A percentile compares a stretch with the other conserved stretches of the same genome.
phyloP scores from a whole-genome alignment of 352 stramenopile species.

The Plasmopara halstedii region DNA sequence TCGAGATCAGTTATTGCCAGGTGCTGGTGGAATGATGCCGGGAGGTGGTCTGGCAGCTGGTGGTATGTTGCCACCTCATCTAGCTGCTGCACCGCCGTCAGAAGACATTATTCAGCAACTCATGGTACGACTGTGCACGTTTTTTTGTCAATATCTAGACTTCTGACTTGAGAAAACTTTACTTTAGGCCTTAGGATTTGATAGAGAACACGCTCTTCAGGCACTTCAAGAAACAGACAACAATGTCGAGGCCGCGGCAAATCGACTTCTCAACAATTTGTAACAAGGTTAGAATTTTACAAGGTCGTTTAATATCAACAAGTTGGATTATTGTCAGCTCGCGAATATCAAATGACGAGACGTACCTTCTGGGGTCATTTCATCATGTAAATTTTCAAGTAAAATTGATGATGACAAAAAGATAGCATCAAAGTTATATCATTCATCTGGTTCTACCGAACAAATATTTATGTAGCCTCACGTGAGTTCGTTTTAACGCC shows the following conservation, averaged over 20 bases:
- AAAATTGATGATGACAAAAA: too few species aligned
- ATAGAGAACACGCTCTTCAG: slow-evolving; percentile 39
- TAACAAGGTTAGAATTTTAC: slow-evolving; percentile 16
- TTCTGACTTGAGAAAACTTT: slow-evolving; percentile 1
- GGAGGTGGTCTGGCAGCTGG: slow-evolving; percentile 11
- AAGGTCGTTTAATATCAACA: neutral
- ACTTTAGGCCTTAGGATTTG: slow-evolving; percentile 18
- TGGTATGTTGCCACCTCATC: slow-evolving; percentile 45
- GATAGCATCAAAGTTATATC: too few species aligned
- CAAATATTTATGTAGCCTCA: too few species aligned
- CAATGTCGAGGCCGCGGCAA: slow-evolving; percentile 83
- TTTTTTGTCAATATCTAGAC: neutral
- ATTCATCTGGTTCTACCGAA: too few species aligned
- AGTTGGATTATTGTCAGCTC: too few species aligned
- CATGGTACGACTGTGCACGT: slow-evolving; percentile 27
- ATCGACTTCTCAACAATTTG: slow-evolving; percentile 72
- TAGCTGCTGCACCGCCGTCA: slow-evolving; percentile 52
- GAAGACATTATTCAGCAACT: slow-evolving; percentile 78
- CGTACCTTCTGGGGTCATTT: too few species aligned
- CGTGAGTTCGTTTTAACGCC: too few species aligned
- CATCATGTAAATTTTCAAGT: too few species aligned
- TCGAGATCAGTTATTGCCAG: slow-evolving; percentile 73
- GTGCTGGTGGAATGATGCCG: slow-evolving; percentile 36
- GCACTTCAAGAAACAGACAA: slow-evolving; percentile 71
- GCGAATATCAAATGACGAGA: too few species aligned